Conservation (phyloP, 345 rosid genomes). For the Citrus sp. region DNA sequence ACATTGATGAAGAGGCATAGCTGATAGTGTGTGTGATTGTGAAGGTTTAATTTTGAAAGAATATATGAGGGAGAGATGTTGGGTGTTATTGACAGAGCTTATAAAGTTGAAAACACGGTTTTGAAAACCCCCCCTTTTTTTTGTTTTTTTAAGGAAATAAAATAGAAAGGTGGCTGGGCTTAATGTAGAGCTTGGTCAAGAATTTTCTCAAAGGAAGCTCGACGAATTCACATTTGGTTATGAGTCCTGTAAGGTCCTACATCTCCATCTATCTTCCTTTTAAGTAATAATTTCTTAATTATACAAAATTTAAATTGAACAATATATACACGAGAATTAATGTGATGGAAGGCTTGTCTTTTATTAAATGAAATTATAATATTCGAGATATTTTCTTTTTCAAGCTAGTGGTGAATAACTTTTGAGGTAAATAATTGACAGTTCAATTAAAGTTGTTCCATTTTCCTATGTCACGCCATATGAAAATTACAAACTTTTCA, state of each 20-base stretch:
- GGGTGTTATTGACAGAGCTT: background rate
- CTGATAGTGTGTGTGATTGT: background rate
- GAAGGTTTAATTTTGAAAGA: constrained; percentile 12
- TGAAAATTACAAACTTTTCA: too few species aligned
- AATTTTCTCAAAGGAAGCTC: constrained; percentile 7
- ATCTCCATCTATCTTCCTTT: constrained; percentile 21
- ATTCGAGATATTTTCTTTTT: too few species aligned
- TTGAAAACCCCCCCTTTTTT: background rate
- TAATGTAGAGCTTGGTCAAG: constrained; percentile 12
- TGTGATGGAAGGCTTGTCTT: too few species aligned
- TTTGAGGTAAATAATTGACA: background rate
- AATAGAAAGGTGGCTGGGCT: constrained; percentile 1
- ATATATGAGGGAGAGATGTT: background rate
- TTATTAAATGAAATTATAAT: too few species aligned
- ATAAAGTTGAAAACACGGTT: constrained; percentile 3
- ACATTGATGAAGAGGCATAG: constrained; percentile 13
- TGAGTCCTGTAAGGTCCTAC: constrained; percentile 24
- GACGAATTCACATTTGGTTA: constrained; percentile 18
- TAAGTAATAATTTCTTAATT: background rate
- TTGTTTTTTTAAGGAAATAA: background rate
- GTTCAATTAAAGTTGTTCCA: background rate
- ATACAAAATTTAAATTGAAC: too few species aligned
- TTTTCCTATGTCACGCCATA: background rate
- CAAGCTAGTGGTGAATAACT: background rate
- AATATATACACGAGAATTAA: too few species aligned